Percentiles rank a stretch among this genome's conserved stretches.
Conservation (phyloP, 495 filamentous ascomycete genomes). For the Lasiosphaeris hirsuta region DNA sequence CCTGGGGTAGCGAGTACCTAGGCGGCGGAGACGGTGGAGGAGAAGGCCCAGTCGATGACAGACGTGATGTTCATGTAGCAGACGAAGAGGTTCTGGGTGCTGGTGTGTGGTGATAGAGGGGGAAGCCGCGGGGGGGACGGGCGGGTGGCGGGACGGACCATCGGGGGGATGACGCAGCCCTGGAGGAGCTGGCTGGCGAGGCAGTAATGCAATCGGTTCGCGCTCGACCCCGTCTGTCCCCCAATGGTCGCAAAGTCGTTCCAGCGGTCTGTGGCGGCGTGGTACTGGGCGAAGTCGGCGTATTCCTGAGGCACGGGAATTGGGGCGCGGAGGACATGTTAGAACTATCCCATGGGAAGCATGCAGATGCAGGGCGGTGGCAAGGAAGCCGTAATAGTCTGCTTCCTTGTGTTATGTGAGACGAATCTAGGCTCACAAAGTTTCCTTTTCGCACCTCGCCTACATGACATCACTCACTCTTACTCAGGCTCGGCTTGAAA, state of each 20-base stretch:
- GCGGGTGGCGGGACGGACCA: conserved; percentile 12
- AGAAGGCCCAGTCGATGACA: conserved; percentile 7
- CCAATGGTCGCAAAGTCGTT: conserved; percentile 32
- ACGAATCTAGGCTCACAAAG: no score
- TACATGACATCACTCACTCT: no score
- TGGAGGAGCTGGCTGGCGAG: conserved; percentile 17
- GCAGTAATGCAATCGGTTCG: conserved; percentile 33
- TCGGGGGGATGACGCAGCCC: conserved; percentile 27
- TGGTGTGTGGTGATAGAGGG: conserved; percentile 1
- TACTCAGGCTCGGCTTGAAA: no score
- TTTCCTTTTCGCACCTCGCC: no score
- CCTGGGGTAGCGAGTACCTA: not conserved
- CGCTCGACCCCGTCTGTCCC: conserved; percentile 26
- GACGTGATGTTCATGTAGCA: not conserved
- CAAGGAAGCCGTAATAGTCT: conserved; percentile 15
- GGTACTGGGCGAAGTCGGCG: conserved; percentile 3
- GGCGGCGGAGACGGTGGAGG: not conserved
- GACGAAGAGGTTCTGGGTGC: conserved; percentile 3
- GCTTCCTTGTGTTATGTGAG: conserved; percentile 3
- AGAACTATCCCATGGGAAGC: conserved; percentile 13
- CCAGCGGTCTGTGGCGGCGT: conserved; percentile 14
- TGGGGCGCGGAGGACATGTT: conserved; percentile 17
- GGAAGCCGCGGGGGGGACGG: not conserved
- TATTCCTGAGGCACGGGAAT: conserved; percentile 17
- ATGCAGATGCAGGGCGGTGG: conserved; percentile 10